phyloP scores from a whole-genome alignment of 805 yeast genomes.

The Saccharomycopsis sp. region DNA sequence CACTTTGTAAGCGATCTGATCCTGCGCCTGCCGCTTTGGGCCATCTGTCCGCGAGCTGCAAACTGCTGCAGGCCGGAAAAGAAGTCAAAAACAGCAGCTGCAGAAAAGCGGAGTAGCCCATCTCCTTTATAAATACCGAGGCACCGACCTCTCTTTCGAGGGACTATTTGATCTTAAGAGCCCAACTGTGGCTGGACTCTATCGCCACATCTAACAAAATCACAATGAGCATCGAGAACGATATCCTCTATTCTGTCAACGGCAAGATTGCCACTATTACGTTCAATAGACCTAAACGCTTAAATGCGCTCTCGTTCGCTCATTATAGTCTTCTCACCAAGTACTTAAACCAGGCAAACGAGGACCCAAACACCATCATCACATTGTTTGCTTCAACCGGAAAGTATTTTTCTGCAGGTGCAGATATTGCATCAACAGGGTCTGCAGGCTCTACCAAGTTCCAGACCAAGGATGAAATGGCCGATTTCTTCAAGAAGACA shows the following conservation, averaged over 20 bases:
- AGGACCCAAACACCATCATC: slow-evolving; percentile 50
- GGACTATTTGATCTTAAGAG: no score
- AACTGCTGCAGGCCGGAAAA: neutral
- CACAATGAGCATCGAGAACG: slow-evolving; percentile 9
- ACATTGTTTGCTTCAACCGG: slow-evolving; percentile 71
- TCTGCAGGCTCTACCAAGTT: slow-evolving; percentile 14
- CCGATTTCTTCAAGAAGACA: slow-evolving; percentile 21
- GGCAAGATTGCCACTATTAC: slow-evolving; percentile 36
- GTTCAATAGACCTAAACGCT: slow-evolving; percentile 26
- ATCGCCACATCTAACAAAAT: no score
- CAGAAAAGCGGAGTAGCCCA: neutral
- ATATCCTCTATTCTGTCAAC: slow-evolving; percentile 28
- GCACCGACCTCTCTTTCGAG: no score
- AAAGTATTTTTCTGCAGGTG: slow-evolving; percentile 76
- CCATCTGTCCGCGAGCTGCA: neutral
- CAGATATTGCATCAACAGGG: slow-evolving; percentile 36
- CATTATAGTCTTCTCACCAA: slow-evolving; percentile 58
- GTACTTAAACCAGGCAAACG: slow-evolving; percentile 53
- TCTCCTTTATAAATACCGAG: neutral
- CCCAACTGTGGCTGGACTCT: no score
- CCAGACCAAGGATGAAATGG: slow-evolving; percentile 9
- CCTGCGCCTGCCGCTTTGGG: neutral
- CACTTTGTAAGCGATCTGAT: neutral
- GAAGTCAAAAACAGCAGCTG: neutral
- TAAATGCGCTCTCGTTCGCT: slow-evolving; percentile 61